Evolutionary conservation across 1,139 yeast species (phyloP).

Genomic region (Blastobotrys persicus): DNA sequence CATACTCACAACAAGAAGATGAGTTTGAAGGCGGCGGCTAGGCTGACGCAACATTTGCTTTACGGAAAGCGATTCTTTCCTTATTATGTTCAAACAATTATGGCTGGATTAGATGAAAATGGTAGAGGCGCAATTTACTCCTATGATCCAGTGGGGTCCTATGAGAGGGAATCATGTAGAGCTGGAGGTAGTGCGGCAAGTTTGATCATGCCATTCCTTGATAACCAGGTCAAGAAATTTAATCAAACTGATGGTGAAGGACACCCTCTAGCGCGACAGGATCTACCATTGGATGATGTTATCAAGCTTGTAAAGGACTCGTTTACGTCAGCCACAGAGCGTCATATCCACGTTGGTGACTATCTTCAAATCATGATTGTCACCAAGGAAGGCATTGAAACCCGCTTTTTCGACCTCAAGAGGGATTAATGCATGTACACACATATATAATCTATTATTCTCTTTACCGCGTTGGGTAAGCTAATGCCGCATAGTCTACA

Average conservation of each 20-base stretch:
- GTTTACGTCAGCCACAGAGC: conserved; percentile 92
- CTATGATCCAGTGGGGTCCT: conserved; percentile 96
- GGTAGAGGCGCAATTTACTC: conserved; percentile 95
- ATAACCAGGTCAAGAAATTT: conserved; percentile 93
- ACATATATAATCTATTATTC: not conserved
- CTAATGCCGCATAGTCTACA: too few species aligned
- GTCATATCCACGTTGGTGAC: conserved; percentile 98
- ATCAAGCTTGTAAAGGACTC: conserved; percentile 87
- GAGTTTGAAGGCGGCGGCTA: conserved; percentile 72
- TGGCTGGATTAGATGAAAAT: conserved; percentile 92
- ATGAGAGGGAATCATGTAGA: conserved; percentile 94
- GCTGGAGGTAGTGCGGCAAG: conserved; percentile 98
- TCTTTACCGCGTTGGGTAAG: too few species aligned
- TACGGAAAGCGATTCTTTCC: conserved; percentile 96
- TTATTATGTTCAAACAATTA: conserved; percentile 89
- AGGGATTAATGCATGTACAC: conserved; percentile 54
- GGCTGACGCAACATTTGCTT: conserved; percentile 84
- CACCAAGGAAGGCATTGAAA: conserved; percentile 88
- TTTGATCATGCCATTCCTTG: conserved; percentile 94
- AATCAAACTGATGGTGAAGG: conserved; percentile 74
- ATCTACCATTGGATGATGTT: conserved; percentile 77
- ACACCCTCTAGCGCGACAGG: conserved; percentile 50
- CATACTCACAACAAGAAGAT: conserved; percentile 79
- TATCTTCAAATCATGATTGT: conserved; percentile 87
- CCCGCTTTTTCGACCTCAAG: conserved; percentile 81